Conservation (phyloP, 2,329 filamentous ascomycete species). For the Colletotrichum trifolii region DNA sequence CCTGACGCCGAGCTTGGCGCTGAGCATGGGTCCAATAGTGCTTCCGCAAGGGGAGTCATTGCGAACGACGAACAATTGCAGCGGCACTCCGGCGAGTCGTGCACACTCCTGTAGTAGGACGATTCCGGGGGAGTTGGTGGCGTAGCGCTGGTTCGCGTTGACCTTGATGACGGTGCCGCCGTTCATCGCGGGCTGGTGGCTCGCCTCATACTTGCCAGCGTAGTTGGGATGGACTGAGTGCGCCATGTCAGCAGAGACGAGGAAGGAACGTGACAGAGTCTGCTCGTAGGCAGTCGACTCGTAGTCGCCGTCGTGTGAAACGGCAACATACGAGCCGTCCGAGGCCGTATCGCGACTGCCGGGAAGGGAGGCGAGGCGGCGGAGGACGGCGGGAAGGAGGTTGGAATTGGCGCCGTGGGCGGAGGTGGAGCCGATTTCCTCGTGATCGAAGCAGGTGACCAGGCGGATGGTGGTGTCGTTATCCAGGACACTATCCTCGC, state of each 20-base stretch:
- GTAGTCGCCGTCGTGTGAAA: conserved; percentile 67
- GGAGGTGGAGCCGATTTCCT: conserved; percentile 93
- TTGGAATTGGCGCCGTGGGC: conserved; percentile 96
- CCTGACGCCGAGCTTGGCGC: conserved; percentile 84
- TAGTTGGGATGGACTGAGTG: conserved; percentile 98
- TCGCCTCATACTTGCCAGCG: conserved; percentile 86
- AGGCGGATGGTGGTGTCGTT: conserved; percentile 86
- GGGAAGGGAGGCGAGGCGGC: conserved; percentile 84
- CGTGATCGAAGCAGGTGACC: conserved; percentile 96
- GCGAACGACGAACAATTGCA: conserved; percentile 95
- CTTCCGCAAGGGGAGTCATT: conserved; percentile 96
- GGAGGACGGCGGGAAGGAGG: conserved; percentile 86
- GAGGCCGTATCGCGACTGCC: conserved; percentile 64
- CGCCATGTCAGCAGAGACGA: conserved; percentile 97
- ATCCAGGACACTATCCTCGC: conserved; percentile 72
- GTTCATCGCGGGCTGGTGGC: conserved; percentile 95
- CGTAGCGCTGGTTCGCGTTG: conserved; percentile 97
- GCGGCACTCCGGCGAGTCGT: conserved; percentile 77
- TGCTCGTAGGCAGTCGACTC: conserved; percentile 90
- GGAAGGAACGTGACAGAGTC: conserved; percentile 88
- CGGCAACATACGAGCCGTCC: conserved; percentile 71
- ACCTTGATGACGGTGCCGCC: conserved; percentile 96
- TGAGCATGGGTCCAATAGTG: conserved; percentile 97
- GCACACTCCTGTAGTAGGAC: conserved; percentile 92
- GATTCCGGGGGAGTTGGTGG: conserved; percentile 95